Evolutionary conservation across 441 rosid genomes (phyloP), one percentile per base, ranked within the genome.

Genomic region (Sinapis alba): DNA sequence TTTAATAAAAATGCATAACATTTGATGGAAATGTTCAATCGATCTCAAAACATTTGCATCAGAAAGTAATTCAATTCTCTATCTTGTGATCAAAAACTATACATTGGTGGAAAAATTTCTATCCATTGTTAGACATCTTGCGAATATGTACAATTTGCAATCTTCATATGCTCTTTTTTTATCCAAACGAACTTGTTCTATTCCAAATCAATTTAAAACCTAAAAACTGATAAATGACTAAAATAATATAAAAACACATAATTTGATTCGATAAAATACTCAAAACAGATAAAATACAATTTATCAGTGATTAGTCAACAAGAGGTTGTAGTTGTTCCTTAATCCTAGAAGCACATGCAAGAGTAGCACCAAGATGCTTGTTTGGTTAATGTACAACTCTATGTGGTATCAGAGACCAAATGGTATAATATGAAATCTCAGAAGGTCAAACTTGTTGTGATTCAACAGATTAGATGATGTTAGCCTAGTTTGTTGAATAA

Each of bases 271-370:
- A 38, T 38, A 34, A 28, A 38, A 38, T 38, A 38, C 45, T 38
- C n/a, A 38, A 38, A 38, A 38, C 43, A 38, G 45, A 12, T 38
- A 38, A 38, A 38, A 38, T 38, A 12, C 45, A 38, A 1, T 12
- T 38, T 38, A 38, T 11, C 45, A 38, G 45, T 87, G 79, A 74
- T 90, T 23, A 79, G 19, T 15, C 19, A 45, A 45, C 19, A 45
- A 45, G 51, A n/a, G 51, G 8, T 45, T 45, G n/a, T 79, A 18
- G 69, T 90, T 57, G 79, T 86, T 69, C 78, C 86, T 78, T 88
- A 92, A 62, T 78, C 82, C 10, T 90, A 91, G 47, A 88, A 84
- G 47, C 65, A 73, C 18, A 43, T 43, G 50, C 18, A 43, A 43
- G 50, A 43, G 47, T 41, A 11, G 45, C 45, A 38, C 45, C n/a